phyloP scores from a whole-genome alignment of 202 grass and related monocot genomes.

The Carex arenaria region DNA sequence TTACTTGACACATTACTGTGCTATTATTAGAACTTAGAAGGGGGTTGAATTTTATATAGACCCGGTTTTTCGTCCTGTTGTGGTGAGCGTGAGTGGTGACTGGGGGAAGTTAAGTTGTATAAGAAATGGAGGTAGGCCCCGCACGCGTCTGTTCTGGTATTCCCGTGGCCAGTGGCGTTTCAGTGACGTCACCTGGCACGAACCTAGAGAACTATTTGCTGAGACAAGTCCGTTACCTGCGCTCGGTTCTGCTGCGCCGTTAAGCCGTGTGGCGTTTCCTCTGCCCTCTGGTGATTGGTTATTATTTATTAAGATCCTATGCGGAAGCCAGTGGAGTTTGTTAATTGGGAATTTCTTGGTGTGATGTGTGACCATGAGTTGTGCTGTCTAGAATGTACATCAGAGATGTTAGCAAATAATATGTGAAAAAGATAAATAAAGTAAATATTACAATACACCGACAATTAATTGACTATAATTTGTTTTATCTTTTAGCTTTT shows the following conservation, averaged over 20 bases:
- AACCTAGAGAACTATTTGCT: background rate
- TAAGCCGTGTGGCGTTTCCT: background rate
- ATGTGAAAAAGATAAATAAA: background rate
- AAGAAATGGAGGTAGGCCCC: background rate
- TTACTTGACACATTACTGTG: background rate
- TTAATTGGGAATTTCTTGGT: background rate
- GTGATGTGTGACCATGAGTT: background rate
- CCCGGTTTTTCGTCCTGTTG: background rate
- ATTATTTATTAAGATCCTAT: background rate
- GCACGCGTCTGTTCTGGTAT: background rate
- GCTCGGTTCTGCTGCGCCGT: background rate
- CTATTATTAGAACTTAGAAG: slow-evolving; percentile 6
- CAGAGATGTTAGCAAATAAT: background rate
- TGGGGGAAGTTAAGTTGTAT: background rate
- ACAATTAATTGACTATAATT: background rate
- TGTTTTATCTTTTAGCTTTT: background rate
- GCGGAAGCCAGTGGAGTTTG: background rate
- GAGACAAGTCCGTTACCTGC: background rate
- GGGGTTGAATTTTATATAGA: background rate
- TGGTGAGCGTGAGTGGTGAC: background rate
- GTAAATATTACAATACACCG: background rate
- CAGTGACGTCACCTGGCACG: slow-evolving; percentile 1
- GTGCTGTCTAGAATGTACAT: background rate
- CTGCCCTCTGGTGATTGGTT: background rate
- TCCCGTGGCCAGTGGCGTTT: background rate